These are phyloP conservation scores for Stentor coeruleus DNA, from an alignment of 73 alveolate genomes.

Conservation along the genomic window DNA sequence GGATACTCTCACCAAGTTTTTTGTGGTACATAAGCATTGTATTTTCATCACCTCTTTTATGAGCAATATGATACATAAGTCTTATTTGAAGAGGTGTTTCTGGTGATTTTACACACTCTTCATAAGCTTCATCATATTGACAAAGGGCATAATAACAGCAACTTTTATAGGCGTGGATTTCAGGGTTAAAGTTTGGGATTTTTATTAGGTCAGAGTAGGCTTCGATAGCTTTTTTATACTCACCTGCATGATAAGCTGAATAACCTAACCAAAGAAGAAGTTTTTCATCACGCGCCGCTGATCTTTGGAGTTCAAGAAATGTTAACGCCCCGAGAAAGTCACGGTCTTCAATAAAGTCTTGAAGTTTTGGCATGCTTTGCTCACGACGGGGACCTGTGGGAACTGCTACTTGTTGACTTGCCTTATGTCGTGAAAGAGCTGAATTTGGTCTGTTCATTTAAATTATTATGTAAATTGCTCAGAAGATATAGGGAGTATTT, in stretches of 20 bases:
- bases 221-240: constrained; percentile 84
- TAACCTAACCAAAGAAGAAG: constrained; percentile 73
- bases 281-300: constrained; percentile 59
- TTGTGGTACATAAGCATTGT: constrained; percentile 82
- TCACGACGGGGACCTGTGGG: constrained; percentile 18
- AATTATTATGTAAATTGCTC: neutral
- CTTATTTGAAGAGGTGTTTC: constrained; percentile 62
- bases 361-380: constrained; percentile 16
- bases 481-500: neutral
- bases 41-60: constrained; percentile 92
- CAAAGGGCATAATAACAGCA: constrained; percentile 96
- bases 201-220: constrained; percentile 79
- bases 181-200: constrained; percentile 56
- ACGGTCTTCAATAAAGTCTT: constrained; percentile 16
- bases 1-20: constrained; percentile 56
- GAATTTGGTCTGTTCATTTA: constrained; percentile 8
- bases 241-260: constrained; percentile 85
- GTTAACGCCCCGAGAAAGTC: constrained; percentile 27
- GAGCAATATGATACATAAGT: constrained; percentile 88
- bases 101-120: constrained; percentile 52
- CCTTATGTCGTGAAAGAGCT: neutral
- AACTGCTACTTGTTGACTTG: constrained; percentile 19
- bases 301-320: constrained; percentile 19
- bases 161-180: constrained; percentile 84
- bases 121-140: constrained; percentile 86